Conservation (phyloP, 2,329 filamentous ascomycete species). For the Fusarium tricinctum region DNA sequence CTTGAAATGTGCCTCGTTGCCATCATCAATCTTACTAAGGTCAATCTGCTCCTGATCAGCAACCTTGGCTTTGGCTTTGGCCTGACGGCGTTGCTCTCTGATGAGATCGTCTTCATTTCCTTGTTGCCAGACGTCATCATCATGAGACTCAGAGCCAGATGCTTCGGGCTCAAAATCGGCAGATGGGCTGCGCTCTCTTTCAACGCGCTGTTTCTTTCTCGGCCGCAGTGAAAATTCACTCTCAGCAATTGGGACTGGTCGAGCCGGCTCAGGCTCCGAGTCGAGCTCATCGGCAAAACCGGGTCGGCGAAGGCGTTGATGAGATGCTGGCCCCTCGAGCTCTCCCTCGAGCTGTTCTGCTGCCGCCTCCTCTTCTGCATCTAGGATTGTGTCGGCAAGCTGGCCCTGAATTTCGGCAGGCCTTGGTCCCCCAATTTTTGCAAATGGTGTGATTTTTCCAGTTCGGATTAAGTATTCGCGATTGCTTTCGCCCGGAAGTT, state of each 20-base stretch:
- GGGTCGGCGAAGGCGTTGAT: constrained; percentile 79
- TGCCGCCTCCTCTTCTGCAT: constrained; percentile 81
- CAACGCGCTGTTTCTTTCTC: constrained; percentile 67
- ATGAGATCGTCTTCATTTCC: constrained; percentile 57
- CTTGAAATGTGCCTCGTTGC: constrained; percentile 86
- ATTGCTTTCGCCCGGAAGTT: constrained; percentile 83
- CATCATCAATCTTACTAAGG: constrained; percentile 81
- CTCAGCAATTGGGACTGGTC: constrained; percentile 52
- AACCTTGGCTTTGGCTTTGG: constrained; percentile 56
- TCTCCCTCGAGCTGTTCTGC: constrained; percentile 57
- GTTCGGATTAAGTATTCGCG: constrained; percentile 94
- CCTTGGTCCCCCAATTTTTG: constrained; percentile 77
- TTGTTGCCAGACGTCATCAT: constrained; percentile 57
- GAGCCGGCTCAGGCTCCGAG: constrained; percentile 32
- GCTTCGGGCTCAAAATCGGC: constrained; percentile 62
- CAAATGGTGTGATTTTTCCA: constrained; percentile 97
- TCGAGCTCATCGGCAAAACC: constrained; percentile 69
- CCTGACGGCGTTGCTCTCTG: constrained; percentile 59
- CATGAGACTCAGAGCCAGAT: constrained; percentile 53
- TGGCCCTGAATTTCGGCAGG: constrained; percentile 74
- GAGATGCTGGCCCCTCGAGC: constrained; percentile 70
- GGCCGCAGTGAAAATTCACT: constrained; percentile 71
- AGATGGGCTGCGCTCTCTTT: constrained; percentile 56
- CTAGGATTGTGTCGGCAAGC: constrained; percentile 81
- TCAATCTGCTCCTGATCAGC: constrained; percentile 61